Base-by-base conservation (phyloP, 2,329 filamentous ascomycete genomes). In the Aspergillus fumigatiaffinis region DNA sequence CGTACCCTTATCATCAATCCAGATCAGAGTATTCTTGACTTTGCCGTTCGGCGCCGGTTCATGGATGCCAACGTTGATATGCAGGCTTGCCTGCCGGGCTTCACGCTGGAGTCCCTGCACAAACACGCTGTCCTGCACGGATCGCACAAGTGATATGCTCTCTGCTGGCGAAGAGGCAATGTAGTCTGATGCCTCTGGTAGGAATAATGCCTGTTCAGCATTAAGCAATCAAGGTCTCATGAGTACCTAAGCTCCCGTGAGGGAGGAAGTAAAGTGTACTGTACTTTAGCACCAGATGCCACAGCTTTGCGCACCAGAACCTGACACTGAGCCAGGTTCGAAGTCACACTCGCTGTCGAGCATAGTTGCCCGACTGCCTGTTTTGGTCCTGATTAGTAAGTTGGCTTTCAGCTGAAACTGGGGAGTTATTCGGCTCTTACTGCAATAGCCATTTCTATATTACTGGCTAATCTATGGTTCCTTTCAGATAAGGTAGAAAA, bases 121-220 rank as follows among this genome's bases (percentile, higher is more conserved):
- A 71, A 97, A 97, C 28, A 84, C 82, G 12, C 86, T 91, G 23
- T 80, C 77, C 2, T 81, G 71, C 42, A 87, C 83, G 2, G 91
- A 82, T 57, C 82, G 83, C 61, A 86, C 91, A 9, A 97, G 85
- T 4, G 84, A 80, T 8, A 92, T 76, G 0, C 88, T 89, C 66
- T 92, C 87, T 10, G 83, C 73, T 2, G 87, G 80, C 0, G 85
- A 87, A 1, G 82, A 79, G 21, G 86, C 88, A 66, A 97, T 92
- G 79, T 96, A 97, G 77, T 96, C 92, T 56, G 85, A 86, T 25
- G 93, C 93, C 81, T 97, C 93, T 12, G 93, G 93, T 53, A 97
- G 87, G 77, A 97, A 97, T 51, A 97, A 83, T 20, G 89, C 85
- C 84, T 90, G 60, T 17, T 41, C 54, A 38, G 21, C 8, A 52